Evolutionary conservation across 768 basidiomycete species (phyloP).

Genomic region (Mycena albidolilacea): DNA sequence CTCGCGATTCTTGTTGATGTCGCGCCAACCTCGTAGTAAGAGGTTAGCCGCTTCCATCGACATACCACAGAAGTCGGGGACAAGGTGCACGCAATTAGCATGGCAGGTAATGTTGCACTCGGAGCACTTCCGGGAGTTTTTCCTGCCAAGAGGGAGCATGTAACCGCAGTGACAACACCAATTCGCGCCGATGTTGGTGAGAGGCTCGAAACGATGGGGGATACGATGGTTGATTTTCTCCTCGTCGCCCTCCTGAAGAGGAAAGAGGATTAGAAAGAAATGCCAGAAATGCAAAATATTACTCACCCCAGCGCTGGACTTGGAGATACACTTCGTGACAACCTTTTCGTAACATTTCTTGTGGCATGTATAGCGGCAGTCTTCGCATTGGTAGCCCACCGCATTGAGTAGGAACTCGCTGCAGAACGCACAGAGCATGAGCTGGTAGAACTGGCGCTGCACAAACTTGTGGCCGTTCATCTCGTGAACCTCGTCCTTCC

Average conservation of each 20-base stretch:
- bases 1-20: constrained; percentile 84
- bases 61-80: constrained; percentile 99
- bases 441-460: constrained; percentile 97
- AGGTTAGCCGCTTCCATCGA: constrained; percentile 99
- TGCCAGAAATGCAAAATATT: constrained; percentile 5
- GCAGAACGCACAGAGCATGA: constrained; percentile 98
- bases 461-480: constrained; percentile 99
- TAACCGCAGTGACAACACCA: constrained; percentile 99
- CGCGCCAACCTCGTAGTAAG: constrained; percentile 89
- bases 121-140: constrained; percentile 95
- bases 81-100: constrained; percentile 96
- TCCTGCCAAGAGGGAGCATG: constrained; percentile 96
- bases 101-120: constrained; percentile 98
- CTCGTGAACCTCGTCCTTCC: constrained; percentile 98
- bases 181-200: constrained; percentile 97
- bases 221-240: constrained; percentile 99
- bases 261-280: constrained; percentile 21
- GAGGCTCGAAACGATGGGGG: constrained; percentile 96
- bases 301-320: constrained; percentile 93
- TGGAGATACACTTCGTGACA: constrained; percentile 99
- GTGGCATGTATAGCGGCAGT: constrained; percentile 99
- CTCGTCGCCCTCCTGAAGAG: constrained; percentile 88
- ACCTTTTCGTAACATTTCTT: constrained; percentile 99
- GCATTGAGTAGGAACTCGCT: constrained; percentile 98
- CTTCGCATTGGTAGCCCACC: constrained; percentile 98